Evolutionary conservation across 2,329 filamentous ascomycete genomes (phyloP).

Genomic region (Didymella sp.): DNA sequence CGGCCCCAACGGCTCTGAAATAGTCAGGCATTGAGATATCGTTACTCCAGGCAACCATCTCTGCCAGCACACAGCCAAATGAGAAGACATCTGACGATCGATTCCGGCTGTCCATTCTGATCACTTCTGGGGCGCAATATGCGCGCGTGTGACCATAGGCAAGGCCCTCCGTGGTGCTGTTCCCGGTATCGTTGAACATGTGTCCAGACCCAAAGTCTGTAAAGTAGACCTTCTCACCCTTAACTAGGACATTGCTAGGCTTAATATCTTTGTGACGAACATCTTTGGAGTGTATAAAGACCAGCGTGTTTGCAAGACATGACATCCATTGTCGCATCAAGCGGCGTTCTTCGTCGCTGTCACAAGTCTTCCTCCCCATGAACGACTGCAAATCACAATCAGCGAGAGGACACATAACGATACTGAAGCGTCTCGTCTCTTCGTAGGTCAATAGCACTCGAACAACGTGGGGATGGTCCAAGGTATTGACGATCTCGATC

Average conservation of each 20-base stretch:
- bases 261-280: constrained; percentile 34
- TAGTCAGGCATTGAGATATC: background rate
- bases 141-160: constrained; percentile 20
- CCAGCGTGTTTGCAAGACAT: constrained; percentile 20
- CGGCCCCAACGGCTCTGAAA: background rate
- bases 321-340: constrained; percentile 1
- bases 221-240: constrained; percentile 20
- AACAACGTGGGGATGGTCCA: constrained; percentile 3
- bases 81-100: constrained; percentile 33
- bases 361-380: background rate
- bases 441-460: background rate
- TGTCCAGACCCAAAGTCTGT: constrained; percentile 31
- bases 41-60: constrained; percentile 19
- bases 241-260: constrained; percentile 25
- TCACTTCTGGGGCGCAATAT: constrained; percentile 34
- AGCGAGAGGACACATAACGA: constrained; percentile 4
- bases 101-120: constrained; percentile 18
- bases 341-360: background rate
- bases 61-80: constrained; percentile 30
- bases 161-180: constrained; percentile 23
- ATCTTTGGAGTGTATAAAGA: constrained; percentile 21
- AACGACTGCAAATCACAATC: background rate
- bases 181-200: constrained; percentile 21
- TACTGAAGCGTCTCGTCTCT: background rate
- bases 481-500: background rate